These are phyloP conservation scores for Pseudogymnoascus sp. DNA, from an alignment of 2,329 filamentous ascomycete species.

Conservation along the genomic window DNA sequence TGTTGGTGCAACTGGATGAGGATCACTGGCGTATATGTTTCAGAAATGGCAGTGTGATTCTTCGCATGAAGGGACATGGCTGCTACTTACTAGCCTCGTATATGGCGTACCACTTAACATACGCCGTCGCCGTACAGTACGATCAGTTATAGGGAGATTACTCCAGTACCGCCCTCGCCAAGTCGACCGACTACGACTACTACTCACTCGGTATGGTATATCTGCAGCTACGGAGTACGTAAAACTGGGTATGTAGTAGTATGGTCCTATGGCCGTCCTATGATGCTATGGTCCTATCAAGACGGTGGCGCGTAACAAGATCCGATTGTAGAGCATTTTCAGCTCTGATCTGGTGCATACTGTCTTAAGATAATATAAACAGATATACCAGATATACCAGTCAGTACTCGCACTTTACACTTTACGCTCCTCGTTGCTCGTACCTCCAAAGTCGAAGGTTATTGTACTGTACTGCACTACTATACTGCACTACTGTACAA, in stretches of 20 bases:
- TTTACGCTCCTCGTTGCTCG: not conserved
- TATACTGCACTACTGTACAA: not conserved
- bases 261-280: not conserved
- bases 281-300: not conserved
- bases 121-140: not conserved
- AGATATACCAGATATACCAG: not conserved
- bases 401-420: not conserved
- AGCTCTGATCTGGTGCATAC: not conserved
- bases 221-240: not conserved
- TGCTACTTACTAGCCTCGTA: not conserved
- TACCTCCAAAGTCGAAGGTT: not conserved
- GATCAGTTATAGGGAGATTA: not conserved
- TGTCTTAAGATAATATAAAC: not conserved
- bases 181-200: not conserved
- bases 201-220: not conserved
- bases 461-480: not conserved
- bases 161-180: not conserved
- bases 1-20: not conserved
- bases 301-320: not conserved
- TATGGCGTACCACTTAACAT: not conserved
- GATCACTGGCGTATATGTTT: slow-evolving; percentile 3
- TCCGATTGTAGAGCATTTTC: not conserved
- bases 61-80: not conserved
- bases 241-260: not conserved
- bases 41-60: not conserved